These are phyloP conservation scores for Beauveria sp. DNA, from an alignment of 2,329 filamentous ascomycete genomes.

Conservation along the genomic window DNA sequence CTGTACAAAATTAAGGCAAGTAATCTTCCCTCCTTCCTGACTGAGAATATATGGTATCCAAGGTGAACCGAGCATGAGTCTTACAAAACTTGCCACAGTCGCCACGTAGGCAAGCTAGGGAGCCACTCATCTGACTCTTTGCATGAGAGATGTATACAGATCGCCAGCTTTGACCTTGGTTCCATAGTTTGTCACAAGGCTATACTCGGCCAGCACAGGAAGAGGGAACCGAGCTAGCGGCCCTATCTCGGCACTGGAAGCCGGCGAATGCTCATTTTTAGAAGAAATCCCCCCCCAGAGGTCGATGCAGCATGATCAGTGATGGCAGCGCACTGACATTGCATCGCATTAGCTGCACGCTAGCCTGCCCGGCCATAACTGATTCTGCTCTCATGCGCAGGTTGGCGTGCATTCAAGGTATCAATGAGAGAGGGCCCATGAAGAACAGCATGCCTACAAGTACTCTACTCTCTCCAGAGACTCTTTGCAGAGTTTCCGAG, in stretches of 20 bases:
- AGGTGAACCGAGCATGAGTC: no score
- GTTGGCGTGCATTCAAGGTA: neutral
- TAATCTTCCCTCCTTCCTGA: no score
- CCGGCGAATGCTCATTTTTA: neutral
- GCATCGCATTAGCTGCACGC: neutral
- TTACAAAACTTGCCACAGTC: no score
- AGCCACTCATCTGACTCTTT: neutral
- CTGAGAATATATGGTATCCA: no score
- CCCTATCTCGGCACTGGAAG: neutral
- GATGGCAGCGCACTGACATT: neutral
- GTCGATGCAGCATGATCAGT: neutral
- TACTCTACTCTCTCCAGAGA: neutral
- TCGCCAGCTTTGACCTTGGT: neutral
- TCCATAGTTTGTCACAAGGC: neutral
- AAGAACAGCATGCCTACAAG: neutral
- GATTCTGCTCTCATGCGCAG: neutral
- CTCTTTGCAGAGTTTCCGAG: neutral
- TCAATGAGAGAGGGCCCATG: no score
- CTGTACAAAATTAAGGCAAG: no score
- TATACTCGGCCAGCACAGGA: neutral
- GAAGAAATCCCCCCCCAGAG: no score
- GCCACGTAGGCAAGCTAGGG: no score
- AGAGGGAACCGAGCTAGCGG: neutral
- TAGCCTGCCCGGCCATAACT: neutral
- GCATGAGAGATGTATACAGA: neutral